Conservation (phyloP, 805 yeast species). For the Lachancea kluyveri region DNA sequence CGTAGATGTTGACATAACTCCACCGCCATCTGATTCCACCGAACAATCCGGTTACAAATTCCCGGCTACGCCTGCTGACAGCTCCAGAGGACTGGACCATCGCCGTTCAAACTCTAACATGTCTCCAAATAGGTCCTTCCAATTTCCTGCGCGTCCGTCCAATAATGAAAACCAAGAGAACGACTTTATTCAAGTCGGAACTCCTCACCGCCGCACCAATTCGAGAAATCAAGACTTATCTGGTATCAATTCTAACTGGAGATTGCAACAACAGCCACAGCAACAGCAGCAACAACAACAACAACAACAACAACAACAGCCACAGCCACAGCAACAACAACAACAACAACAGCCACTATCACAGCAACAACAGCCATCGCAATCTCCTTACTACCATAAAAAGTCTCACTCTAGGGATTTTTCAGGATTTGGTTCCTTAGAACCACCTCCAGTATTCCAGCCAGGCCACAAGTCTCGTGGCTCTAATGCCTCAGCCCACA, state of each 20-base stretch:
- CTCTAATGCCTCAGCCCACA: slow-evolving; percentile 61
- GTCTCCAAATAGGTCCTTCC: slow-evolving; percentile 47
- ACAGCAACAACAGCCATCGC: slow-evolving; percentile 17
- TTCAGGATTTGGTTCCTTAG: slow-evolving; percentile 22
- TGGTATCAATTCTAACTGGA: slow-evolving; percentile 59
- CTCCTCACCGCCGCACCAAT: slow-evolving; percentile 27
- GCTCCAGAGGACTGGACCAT: slow-evolving; percentile 13
- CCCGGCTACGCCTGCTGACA: slow-evolving; percentile 28
- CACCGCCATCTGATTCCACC: slow-evolving; percentile 8
- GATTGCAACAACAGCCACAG: slow-evolving; percentile 43
- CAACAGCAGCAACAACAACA: slow-evolving; percentile 16
- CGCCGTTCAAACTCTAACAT: slow-evolving; percentile 19
- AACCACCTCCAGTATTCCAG: slow-evolving; percentile 42
- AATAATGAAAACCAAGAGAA: slow-evolving; percentile 21
- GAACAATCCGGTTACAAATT: slow-evolving; percentile 24
- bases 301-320: slow-evolving; percentile 10
- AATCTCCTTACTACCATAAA: slow-evolving; percentile 32
- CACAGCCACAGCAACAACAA: slow-evolving; percentile 33
- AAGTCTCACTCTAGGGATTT: slow-evolving; percentile 23
- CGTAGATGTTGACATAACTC: slow-evolving; percentile 4
- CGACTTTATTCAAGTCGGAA: slow-evolving; percentile 24
- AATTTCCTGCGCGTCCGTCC: slow-evolving; percentile 47
- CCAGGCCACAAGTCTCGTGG: slow-evolving; percentile 79
- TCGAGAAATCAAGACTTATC: slow-evolving; percentile 25
- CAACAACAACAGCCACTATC: slow-evolving; percentile 16